Percentiles rank a stretch among this genome's conserved stretches.
Evolutionary conservation across 78 protist species (phyloP).

Genomic region (Creolimax fragrantissima): DNA sequence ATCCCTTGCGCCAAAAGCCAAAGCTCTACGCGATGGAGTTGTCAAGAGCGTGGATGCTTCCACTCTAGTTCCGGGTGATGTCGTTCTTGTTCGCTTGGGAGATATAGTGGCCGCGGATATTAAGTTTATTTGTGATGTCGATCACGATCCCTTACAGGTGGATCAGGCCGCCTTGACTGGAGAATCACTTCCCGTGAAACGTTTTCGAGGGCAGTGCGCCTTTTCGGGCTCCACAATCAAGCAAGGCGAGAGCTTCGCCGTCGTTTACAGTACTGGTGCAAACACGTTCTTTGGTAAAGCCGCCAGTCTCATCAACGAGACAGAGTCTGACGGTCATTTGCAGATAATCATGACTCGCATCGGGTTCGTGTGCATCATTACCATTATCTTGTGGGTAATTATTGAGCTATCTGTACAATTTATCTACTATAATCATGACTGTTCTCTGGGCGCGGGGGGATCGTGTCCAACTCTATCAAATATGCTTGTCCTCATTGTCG

Average conservation of each 20-base stretch:
- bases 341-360: slow-evolving; percentile 50
- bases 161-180: slow-evolving; percentile 76
- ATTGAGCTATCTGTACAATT: slow-evolving; percentile 48
- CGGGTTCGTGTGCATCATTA: slow-evolving; percentile 53
- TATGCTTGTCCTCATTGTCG: slow-evolving; percentile 55
- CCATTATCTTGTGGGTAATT: slow-evolving; percentile 47
- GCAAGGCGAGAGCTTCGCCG: slow-evolving; percentile 69
- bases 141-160: slow-evolving; percentile 31
- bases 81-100: slow-evolving; percentile 60
- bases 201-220: slow-evolving; percentile 33
- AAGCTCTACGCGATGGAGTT: slow-evolving; percentile 57
- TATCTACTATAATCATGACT: slow-evolving; percentile 12
- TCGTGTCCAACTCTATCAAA: slow-evolving; percentile 43
- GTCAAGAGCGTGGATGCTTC: slow-evolving; percentile 36
- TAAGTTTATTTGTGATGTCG: slow-evolving; percentile 40
- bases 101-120: slow-evolving; percentile 75
- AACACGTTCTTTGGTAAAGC: slow-evolving; percentile 79
- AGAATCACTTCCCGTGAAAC: slow-evolving; percentile 66
- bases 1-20: slow-evolving; percentile 43
- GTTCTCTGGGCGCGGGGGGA: background rate
- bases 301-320: slow-evolving; percentile 47
- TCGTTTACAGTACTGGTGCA: slow-evolving; percentile 71
- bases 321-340: slow-evolving; percentile 54
- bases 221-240: slow-evolving; percentile 71
- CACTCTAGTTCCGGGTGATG: slow-evolving; percentile 78